Conservation (phyloP, 345 rosid species). For the Eucalyptus erythrocorys region DNA sequence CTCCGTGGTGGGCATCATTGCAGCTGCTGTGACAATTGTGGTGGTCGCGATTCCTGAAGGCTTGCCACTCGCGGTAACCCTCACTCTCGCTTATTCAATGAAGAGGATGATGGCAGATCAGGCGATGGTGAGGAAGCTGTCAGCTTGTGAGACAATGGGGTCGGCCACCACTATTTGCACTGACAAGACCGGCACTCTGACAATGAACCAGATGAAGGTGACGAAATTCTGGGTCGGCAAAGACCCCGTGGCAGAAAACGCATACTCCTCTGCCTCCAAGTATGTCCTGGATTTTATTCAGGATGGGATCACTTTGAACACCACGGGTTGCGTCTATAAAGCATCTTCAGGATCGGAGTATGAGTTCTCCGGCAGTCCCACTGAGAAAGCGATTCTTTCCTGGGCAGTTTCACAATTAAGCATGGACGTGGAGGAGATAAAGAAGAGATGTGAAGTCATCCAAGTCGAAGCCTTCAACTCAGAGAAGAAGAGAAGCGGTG, state of each 20-base stretch:
- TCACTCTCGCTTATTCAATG: slow-evolving; percentile 71
- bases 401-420: slow-evolving; percentile 44
- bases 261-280: slow-evolving; percentile 13
- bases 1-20: slow-evolving; percentile 34
- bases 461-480: slow-evolving; percentile 66
- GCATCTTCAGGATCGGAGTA: slow-evolving; percentile 7
- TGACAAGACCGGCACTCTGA: slow-evolving; percentile 72
- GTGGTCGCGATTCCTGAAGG: slow-evolving; percentile 89
- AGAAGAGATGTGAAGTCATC: slow-evolving; percentile 13
- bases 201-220: slow-evolving; percentile 60
- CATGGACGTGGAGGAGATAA: slow-evolving; percentile 26
- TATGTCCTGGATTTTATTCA: slow-evolving; percentile 23
- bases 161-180: slow-evolving; percentile 70
- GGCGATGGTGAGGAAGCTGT: slow-evolving; percentile 37
- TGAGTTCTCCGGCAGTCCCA: slow-evolving; percentile 48
- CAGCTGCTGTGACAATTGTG: slow-evolving; percentile 64
- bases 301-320: slow-evolving; percentile 59
- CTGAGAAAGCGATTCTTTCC: slow-evolving; percentile 61
- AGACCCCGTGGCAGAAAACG: slow-evolving; percentile 1
- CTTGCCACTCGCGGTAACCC: slow-evolving; percentile 62
- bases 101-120: slow-evolving; percentile 72
- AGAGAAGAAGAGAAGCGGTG: slow-evolving; percentile 58
- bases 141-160: slow-evolving; percentile 84
- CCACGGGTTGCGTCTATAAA: slow-evolving; percentile 41
- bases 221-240: slow-evolving; percentile 51